A percentile compares a stretch with the other conserved stretches of the same genome.
Evolutionary conservation across 164 flowering plant genomes (phyloP).

Genomic region (Taxillus chinensis): DNA sequence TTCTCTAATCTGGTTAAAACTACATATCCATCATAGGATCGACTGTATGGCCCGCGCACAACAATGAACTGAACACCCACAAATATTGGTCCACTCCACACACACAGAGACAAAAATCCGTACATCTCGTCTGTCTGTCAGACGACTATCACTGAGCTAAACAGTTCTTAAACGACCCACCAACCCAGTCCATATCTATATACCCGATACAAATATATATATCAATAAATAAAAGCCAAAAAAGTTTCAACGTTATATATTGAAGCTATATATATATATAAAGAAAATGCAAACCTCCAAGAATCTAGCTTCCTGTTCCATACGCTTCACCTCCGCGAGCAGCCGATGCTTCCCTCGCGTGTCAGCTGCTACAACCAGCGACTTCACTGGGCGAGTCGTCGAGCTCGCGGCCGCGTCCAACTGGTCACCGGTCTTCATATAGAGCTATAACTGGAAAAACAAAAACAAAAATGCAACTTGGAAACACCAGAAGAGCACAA

Average conservation of each 20-base stretch:
- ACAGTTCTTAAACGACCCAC: neutral
- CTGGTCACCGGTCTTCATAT: neutral
- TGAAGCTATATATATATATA: neutral
- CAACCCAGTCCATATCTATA: neutral
- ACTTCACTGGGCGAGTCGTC: neutral
- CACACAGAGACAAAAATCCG: too few relatives aligned
- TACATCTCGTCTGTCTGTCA: neutral
- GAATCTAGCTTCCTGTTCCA: neutral
- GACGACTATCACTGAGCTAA: neutral
- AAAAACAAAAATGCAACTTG: neutral
- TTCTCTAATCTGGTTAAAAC: too few relatives aligned
- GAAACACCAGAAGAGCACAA: neutral
- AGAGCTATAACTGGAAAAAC: neutral
- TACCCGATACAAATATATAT: neutral
- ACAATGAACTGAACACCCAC: too few relatives aligned
- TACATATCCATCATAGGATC: too few relatives aligned
- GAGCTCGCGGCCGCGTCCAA: neutral
- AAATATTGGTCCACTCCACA: too few relatives aligned
- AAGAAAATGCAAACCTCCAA: neutral
- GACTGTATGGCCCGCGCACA: too few relatives aligned
- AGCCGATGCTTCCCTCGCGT: slow-evolving; percentile 1
- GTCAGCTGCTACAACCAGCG: neutral
- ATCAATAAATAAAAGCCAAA: neutral
- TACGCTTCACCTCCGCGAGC: neutral
- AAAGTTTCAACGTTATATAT: neutral